Evolutionary conservation across 1,139 yeast genomes (phyloP), one percentile per base, ranked within the genome.

Genomic region (Lodderomyces beijingensis): DNA sequence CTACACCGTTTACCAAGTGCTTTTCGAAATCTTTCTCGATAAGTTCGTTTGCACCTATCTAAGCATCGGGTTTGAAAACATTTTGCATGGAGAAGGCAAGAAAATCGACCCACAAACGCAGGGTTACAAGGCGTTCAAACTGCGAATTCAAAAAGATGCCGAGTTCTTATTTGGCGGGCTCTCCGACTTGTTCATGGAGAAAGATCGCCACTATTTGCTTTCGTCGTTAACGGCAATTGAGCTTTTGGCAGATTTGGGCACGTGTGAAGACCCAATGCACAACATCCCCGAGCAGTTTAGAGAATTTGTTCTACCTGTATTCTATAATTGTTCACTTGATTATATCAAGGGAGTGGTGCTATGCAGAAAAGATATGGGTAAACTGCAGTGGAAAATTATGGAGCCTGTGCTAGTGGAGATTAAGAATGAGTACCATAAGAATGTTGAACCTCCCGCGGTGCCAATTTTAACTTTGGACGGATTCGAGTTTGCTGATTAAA

Each of bases 231-330:
- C 64, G 38, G 71, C 74, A 3, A 55, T 89, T 56, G 96, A 87
- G 51, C 76, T 77, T 44, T 67, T 89, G 43, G 74, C 81, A 48
- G 86, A 80, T 39, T 62, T 86, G 37, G 75, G 81, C 19, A 76
- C 79, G 16, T 72, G 76, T 47, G 71, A 72, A 1, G 62, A 74
- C 32, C 66, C 71, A 12, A 39, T 52, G 39, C 70, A 65, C 10
- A 71, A 70, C 25, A 67, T 76, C 40, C 62, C 79, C 35, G 65
- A 74, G 35, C 70, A 74, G 36, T 81, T 86, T 85, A 67, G 63
- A 38, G 59, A 70, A 27, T 66, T 62, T 32, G 70, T 79, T 26
- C 58, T 82, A 34, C 62, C 63, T 4, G 70, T 72, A 15, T 86
- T 80, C 56, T 74, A 79, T 47, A 78, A 77, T 46, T 73, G 88